Evolutionary conservation across 208 protist genomes (phyloP).

Genomic region (Crithidia acanthocephali): DNA sequence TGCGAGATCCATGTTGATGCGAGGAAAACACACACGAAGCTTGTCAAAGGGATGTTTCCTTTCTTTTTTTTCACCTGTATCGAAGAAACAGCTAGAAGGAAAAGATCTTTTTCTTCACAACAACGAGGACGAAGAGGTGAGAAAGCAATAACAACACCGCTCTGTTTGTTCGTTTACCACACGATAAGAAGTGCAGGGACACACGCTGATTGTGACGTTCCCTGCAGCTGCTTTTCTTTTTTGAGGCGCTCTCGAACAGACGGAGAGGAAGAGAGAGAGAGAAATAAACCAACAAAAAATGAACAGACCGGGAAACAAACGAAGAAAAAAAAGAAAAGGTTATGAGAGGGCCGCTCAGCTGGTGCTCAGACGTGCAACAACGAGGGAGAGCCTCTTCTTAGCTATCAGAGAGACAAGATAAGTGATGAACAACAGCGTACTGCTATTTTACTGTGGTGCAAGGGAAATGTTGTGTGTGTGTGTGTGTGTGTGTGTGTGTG

Average conservation of each 20-base stretch:
- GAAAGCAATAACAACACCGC: too few relatives aligned
- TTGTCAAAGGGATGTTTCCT: background rate
- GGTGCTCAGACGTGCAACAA: constrained; percentile 3
- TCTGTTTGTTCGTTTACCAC: background rate
- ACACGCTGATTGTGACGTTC: constrained; percentile 4
- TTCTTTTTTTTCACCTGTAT: background rate
- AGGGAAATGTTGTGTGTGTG: too few relatives aligned
- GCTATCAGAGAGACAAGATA: background rate
- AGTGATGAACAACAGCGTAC: constrained; percentile 2
- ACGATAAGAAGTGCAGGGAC: constrained; percentile 1
- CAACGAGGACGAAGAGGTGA: too few relatives aligned
- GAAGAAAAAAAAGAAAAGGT: constrained; percentile 1
- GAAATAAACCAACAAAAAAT: background rate
- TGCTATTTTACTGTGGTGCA: constrained; percentile 8
- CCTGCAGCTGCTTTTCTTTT: background rate
- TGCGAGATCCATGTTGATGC: constrained; percentile 59
- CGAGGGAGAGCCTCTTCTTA: constrained; percentile 3
- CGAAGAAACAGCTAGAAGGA: constrained; percentile 30
- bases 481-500: too few relatives aligned
- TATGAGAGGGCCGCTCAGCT: background rate
- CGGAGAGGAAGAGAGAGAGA: background rate
- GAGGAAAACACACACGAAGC: too few relatives aligned
- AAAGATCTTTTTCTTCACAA: background rate
- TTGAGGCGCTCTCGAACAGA: background rate
- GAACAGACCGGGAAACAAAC: background rate